phyloP scores from a whole-genome alignment of 495 filamentous ascomycete genomes.

The Saxophila tyrrhenica region DNA sequence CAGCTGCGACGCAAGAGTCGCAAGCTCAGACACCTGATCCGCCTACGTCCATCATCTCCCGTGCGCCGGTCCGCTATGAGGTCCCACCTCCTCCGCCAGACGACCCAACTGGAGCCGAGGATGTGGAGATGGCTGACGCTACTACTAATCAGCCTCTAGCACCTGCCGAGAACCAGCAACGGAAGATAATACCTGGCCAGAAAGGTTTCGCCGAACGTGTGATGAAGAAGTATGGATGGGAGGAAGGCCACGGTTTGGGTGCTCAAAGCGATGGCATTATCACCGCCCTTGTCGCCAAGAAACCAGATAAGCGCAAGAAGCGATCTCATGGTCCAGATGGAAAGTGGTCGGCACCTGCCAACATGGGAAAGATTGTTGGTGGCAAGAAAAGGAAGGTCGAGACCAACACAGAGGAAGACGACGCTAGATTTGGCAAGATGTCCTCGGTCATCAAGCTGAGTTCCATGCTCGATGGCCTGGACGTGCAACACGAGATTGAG shows the following conservation, averaged over 20 bases:
- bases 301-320: constrained; percentile 70
- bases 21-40: constrained; percentile 1
- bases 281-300: constrained; percentile 63
- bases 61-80: constrained; percentile 75
- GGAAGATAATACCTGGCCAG: constrained; percentile 65
- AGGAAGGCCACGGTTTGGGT: constrained; percentile 74
- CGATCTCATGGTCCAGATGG: constrained; percentile 67
- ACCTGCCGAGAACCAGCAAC: constrained; percentile 38
- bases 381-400: constrained; percentile 42
- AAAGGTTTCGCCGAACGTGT: constrained; percentile 74
- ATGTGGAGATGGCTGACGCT: constrained; percentile 35
- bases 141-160: constrained; percentile 25
- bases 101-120: constrained; percentile 38
- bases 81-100: constrained; percentile 49
- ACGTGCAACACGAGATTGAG: constrained; percentile 57
- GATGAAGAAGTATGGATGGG: constrained; percentile 89
- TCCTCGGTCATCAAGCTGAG: constrained; percentile 66
- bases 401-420: constrained; percentile 26
- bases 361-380: constrained; percentile 70
- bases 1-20: neutral
- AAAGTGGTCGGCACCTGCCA: constrained; percentile 57
- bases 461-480: constrained; percentile 75
- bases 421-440: constrained; percentile 60
- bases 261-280: constrained; percentile 69
- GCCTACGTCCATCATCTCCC: constrained; percentile 53